These are phyloP conservation scores for Coccinonectria pachysandricola DNA, from an alignment of 2,329 filamentous ascomycete species.

Conservation along the genomic window DNA sequence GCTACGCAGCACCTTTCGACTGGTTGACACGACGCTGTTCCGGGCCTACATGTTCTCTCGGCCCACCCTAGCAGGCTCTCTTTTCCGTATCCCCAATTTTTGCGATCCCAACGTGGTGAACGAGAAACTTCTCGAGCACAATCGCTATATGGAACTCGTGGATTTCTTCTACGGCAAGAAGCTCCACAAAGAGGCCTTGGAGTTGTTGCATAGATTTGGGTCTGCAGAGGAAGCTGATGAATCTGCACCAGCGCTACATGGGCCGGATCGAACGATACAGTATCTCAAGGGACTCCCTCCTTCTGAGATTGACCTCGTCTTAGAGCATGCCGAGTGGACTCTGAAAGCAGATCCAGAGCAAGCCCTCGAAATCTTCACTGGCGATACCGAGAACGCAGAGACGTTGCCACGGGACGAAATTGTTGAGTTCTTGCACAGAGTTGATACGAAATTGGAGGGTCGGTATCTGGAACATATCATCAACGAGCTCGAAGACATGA, in stretches of 20 bases:
- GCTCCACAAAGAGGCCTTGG: conserved; percentile 77
- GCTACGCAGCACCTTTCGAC: conserved; percentile 63
- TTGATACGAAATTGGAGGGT: conserved; percentile 63
- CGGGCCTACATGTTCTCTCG: conserved; percentile 89
- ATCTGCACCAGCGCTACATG: conserved; percentile 52
- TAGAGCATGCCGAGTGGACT: conserved; percentile 88
- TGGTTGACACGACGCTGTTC: conserved; percentile 92
- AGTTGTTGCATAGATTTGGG: conserved; percentile 74
- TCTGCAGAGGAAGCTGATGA: conserved; percentile 42
- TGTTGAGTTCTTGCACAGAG: conserved; percentile 58
- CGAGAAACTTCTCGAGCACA: conserved; percentile 78
- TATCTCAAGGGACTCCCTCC: conserved; percentile 87
- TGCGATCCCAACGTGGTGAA: conserved; percentile 94
- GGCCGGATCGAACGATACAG: conserved; percentile 71
- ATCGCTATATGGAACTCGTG: conserved; percentile 87
- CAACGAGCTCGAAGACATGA: conserved; percentile 72
- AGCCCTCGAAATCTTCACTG: conserved; percentile 87
- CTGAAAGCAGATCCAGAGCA: conserved; percentile 59
- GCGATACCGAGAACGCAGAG: conserved; percentile 91
- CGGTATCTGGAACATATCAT: conserved; percentile 87
- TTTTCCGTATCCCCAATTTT: conserved; percentile 95
- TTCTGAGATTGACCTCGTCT: conserved; percentile 78
- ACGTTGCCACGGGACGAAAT: conserved; percentile 70
- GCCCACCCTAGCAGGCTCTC: conserved; percentile 71
- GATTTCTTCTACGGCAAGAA: conserved; percentile 96